A percentile compares a stretch with the other conserved stretches of the same genome.
Evolutionary conservation across 345 rosid genomes (phyloP).

Genomic region (Erodium maritimum): DNA sequence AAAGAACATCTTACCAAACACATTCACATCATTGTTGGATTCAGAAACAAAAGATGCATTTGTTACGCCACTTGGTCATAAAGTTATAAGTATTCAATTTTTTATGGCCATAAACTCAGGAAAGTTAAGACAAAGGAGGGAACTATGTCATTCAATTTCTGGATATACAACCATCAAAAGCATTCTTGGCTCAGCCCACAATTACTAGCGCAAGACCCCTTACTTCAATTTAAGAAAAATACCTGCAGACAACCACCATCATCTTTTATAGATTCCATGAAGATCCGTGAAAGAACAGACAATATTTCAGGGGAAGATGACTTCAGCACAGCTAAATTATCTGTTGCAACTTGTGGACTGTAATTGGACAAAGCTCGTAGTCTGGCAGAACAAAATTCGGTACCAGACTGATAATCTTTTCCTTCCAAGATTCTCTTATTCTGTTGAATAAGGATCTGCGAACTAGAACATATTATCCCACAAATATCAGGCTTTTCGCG

Average conservation of each 20-base stretch:
- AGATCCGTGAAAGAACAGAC: conserved; percentile 48
- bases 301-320: conserved; percentile 51
- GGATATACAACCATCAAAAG: not conserved
- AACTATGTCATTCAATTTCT: not conserved
- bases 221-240: conserved; percentile 1
- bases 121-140: not conserved
- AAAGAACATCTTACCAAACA: not conserved
- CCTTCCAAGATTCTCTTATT: conserved; percentile 46
- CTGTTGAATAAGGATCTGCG: conserved; percentile 61
- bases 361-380: conserved; percentile 44
- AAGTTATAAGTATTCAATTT: not conserved
- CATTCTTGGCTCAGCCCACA: not conserved
- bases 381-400: conserved; percentile 31
- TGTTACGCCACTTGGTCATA: not conserved
- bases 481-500: conserved; percentile 45
- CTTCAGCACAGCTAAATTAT: conserved; percentile 48
- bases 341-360: conserved; percentile 38
- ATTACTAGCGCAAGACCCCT: not conserved
- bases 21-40: not conserved
- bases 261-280: conserved; percentile 57
- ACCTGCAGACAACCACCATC: conserved; percentile 95
- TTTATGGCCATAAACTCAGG: not conserved
- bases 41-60: not conserved
- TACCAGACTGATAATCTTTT: conserved; percentile 18
- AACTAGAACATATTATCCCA: conserved; percentile 64